These are phyloP conservation scores for Coleophoma crateriformis DNA, from an alignment of 2,329 filamentous ascomycete species.

Conservation along the genomic window DNA sequence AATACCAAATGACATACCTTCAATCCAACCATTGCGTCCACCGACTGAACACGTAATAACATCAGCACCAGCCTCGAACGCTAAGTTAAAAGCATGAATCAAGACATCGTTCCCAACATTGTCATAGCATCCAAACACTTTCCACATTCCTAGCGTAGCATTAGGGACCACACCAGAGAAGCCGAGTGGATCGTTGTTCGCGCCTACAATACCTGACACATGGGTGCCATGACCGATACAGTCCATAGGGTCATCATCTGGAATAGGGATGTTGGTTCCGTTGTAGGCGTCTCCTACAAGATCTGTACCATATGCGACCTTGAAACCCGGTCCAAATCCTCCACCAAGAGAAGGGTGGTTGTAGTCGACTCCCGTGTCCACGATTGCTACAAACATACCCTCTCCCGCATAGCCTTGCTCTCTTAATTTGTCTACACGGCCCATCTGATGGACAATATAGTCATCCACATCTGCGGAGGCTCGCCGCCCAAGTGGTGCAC, in stretches of 20 bases:
- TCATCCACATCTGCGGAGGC: background rate
- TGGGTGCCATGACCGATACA: slow-evolving; percentile 21
- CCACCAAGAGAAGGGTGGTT: slow-evolving; percentile 4
- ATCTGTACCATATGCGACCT: slow-evolving; percentile 16
- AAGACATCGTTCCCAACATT: slow-evolving; percentile 1
- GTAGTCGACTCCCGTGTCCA: slow-evolving; percentile 2
- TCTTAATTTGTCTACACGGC: background rate
- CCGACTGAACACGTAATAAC: slow-evolving; percentile 4
- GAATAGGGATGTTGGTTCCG: slow-evolving; percentile 18
- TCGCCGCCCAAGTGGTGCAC: background rate
- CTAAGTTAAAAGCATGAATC: slow-evolving; percentile 5
- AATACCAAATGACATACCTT: background rate
- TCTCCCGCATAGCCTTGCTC: background rate
- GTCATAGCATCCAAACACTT: slow-evolving; percentile 3
- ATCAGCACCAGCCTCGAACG: slow-evolving; percentile 4
- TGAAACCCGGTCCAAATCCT: slow-evolving; percentile 3
- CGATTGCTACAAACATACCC: background rate
- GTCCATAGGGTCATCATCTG: slow-evolving; percentile 29
- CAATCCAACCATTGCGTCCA: slow-evolving; percentile 1
- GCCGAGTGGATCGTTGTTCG: background rate
- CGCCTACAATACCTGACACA: slow-evolving; percentile 31
- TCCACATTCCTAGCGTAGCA: slow-evolving; percentile 2
- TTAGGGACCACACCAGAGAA: slow-evolving; percentile 1
- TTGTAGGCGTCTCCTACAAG: slow-evolving; percentile 28
- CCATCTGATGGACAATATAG: background rate